Conservation (phyloP, 2,329 filamentous ascomycete genomes). For the Aspergillus ruber region DNA sequence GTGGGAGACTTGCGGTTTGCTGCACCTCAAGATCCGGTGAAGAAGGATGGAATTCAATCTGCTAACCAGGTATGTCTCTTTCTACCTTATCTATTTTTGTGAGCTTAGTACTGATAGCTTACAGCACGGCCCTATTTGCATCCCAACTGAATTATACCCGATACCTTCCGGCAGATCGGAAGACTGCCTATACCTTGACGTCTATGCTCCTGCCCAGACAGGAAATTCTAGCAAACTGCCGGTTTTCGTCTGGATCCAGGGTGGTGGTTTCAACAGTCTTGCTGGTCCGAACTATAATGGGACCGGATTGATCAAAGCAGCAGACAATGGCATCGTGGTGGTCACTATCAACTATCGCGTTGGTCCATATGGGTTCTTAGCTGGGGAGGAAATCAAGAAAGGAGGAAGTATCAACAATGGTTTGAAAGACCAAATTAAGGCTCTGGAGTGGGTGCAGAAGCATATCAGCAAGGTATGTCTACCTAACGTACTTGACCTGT, state of each 20-base stretch:
- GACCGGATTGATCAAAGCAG: slow-evolving; percentile 54
- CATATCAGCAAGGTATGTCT: slow-evolving; percentile 49
- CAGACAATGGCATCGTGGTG: slow-evolving; percentile 57
- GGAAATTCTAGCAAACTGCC: slow-evolving; percentile 48
- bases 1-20: slow-evolving; percentile 60
- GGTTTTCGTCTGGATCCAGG: slow-evolving; percentile 58
- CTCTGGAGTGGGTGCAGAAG: slow-evolving; percentile 62
- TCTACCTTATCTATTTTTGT: neutral
- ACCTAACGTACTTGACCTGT: slow-evolving; percentile 1
- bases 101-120: slow-evolving; percentile 5
- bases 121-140: slow-evolving; percentile 48
- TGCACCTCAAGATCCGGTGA: slow-evolving; percentile 57
- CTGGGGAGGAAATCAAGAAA: slow-evolving; percentile 47
- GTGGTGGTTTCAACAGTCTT: slow-evolving; percentile 56
- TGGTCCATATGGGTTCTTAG: slow-evolving; percentile 66
- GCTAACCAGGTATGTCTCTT: slow-evolving; percentile 47
- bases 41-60: slow-evolving; percentile 40
- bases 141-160: slow-evolving; percentile 61
- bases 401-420: slow-evolving; percentile 60
- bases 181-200: slow-evolving; percentile 38
- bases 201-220: slow-evolving; percentile 32
- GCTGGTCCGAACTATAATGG: slow-evolving; percentile 57
- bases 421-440: slow-evolving; percentile 63
- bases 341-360: slow-evolving; percentile 73
- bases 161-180: slow-evolving; percentile 47